Evolutionary conservation across 1,139 yeast genomes (phyloP).

Genomic region (Meyerozyma athensensis): DNA sequence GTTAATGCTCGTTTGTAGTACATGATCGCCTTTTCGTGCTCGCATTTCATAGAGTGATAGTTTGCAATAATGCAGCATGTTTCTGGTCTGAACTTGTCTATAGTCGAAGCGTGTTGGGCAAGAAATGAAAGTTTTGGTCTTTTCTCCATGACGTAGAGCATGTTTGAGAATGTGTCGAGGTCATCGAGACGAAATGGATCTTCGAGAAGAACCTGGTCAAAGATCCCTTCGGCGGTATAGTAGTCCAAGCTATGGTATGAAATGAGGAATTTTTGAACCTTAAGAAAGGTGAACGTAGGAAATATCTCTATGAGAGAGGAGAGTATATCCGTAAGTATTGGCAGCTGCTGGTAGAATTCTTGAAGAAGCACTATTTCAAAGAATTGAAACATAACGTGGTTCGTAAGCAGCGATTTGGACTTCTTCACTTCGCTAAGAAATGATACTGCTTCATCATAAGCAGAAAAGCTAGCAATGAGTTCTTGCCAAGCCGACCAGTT

Average conservation of each 20-base stretch:
- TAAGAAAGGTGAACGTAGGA: constrained; percentile 70
- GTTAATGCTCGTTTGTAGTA: constrained; percentile 88
- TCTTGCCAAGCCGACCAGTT: constrained; percentile 97
- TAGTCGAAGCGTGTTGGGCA: constrained; percentile 78
- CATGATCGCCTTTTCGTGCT: constrained; percentile 92
- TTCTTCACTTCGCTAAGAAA: constrained; percentile 38
- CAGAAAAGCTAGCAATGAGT: constrained; percentile 57
- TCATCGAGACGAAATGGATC: constrained; percentile 91
- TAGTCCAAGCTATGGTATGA: constrained; percentile 81
- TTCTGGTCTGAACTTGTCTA: constrained; percentile 89
- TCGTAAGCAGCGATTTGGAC: constrained; percentile 18
- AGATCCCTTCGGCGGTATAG: constrained; percentile 69
- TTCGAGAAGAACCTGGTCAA: constrained; percentile 65
- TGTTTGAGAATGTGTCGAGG: constrained; percentile 86
- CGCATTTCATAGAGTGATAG: constrained; percentile 85
- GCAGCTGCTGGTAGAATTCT: constrained; percentile 71
- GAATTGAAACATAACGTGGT: constrained; percentile 55
- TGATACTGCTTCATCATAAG: constrained; percentile 57
- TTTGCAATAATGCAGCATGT: constrained; percentile 94
- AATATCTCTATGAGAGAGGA: constrained; percentile 46
- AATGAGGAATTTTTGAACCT: constrained; percentile 75
- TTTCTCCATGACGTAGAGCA: constrained; percentile 91
- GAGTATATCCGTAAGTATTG: constrained; percentile 46
- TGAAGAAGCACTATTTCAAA: constrained; percentile 71
- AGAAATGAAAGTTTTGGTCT: constrained; percentile 76